phyloP scores from a whole-genome alignment of 352 stramenopile species.

The Phytopythium boreale region DNA sequence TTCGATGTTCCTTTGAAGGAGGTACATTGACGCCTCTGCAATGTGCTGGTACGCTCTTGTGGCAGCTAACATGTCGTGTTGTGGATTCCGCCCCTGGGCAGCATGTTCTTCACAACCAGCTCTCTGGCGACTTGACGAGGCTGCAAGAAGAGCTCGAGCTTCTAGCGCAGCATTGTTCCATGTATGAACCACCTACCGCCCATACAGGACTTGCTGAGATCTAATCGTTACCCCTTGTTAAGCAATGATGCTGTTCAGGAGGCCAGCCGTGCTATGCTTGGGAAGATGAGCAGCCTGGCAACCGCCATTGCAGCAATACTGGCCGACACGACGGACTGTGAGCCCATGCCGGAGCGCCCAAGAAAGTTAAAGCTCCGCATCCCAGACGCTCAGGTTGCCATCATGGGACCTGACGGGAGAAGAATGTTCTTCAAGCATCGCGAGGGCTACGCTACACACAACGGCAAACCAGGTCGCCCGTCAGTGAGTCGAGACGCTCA shows the following conservation, averaged over 20 bases:
- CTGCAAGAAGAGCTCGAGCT: not conserved
- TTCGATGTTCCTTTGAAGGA: not conserved
- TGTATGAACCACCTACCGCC: not conserved
- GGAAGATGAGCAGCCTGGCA: not conserved
- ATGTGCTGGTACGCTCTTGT: not conserved
- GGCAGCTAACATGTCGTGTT: not conserved
- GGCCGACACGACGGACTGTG: not conserved
- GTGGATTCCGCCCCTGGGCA: not conserved
- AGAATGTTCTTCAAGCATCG: slow-evolving; percentile 38
- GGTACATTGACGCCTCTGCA: not conserved
- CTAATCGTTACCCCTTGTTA: not conserved
- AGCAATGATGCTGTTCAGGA: slow-evolving; percentile 10
- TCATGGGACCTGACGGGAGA: slow-evolving; percentile 30
- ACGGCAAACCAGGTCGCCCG: not conserved
- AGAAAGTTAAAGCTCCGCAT: slow-evolving; percentile 1
- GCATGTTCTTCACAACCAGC: not conserved
- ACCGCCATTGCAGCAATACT: not conserved
- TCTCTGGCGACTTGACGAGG: not conserved
- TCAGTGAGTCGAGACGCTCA: not conserved
- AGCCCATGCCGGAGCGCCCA: not conserved
- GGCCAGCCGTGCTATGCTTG: slow-evolving; percentile 12
- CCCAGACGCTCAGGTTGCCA: slow-evolving; percentile 28
- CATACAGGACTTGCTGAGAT: not conserved
- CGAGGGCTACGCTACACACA: not conserved
- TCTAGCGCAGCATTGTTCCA: not conserved